phyloP scores from a whole-genome alignment of 148 eudicot genomes.

The Chenopodium quinoa region DNA sequence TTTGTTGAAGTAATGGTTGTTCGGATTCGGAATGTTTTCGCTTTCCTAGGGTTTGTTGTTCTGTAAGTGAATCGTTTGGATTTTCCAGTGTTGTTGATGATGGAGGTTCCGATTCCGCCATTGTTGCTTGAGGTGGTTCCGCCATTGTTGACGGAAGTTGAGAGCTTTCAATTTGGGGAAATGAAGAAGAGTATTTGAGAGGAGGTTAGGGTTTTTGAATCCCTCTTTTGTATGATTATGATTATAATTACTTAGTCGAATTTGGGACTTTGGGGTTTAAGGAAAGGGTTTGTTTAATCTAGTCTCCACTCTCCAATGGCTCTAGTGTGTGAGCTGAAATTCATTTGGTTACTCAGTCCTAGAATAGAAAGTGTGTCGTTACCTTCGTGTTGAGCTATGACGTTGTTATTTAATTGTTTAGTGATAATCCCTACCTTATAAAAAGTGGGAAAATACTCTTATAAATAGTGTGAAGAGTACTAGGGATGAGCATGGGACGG shows the following conservation, averaged over 20 bases:
- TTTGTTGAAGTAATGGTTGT: background rate
- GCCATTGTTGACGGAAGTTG: conserved; percentile 21
- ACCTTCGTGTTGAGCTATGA: too few species aligned
- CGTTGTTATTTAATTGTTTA: too few species aligned
- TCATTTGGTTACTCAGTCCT: too few species aligned
- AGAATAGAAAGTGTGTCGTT: too few species aligned
- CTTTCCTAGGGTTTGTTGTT: conserved; percentile 32
- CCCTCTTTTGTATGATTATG: too few species aligned
- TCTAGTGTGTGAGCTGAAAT: too few species aligned
- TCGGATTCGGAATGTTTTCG: conserved; percentile 37
- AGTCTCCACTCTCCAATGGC: too few species aligned
- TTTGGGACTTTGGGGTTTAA: background rate
- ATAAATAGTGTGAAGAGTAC: too few species aligned
- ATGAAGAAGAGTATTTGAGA: conserved; percentile 6
- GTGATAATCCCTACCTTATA: too few species aligned
- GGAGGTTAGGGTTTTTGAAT: conserved; percentile 28
- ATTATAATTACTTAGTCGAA: background rate
- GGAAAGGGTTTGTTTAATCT: background rate
- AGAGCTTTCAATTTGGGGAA: conserved; percentile 11
- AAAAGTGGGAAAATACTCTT: too few species aligned
- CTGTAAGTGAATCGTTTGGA: background rate
- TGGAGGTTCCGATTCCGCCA: background rate
- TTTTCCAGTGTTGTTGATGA: background rate
- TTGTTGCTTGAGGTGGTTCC: background rate
- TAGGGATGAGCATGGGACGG: too few species aligned